Base-by-base conservation (phyloP, 371 early-diverging fungal genomes). In the Nematocida minor region DNA sequence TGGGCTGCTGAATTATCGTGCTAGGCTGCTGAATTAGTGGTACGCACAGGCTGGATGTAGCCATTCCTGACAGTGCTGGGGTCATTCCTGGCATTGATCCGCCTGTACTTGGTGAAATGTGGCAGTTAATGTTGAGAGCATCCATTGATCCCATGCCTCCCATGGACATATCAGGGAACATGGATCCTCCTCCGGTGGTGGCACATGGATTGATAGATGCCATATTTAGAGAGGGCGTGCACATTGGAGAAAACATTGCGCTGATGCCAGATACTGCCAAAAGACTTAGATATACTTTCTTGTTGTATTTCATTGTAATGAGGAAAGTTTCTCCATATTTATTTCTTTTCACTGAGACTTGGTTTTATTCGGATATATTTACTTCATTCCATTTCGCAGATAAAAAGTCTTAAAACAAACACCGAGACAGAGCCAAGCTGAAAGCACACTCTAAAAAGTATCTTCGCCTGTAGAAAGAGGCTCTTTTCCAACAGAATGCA, bases 151-250 rank as follows among this genome's bases (percentile, higher is more conserved):
- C 57, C 6, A 7, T 44, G 11, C 44, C 27, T 2, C 57, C 38
- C 7, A 57, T 57, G 7, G 57, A 57, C n/a, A 57, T n/a, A 38
- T 57, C 57, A 20, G 57, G 38, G 9, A 57, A 2, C 57, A 57
- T 57, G 14, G 36, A 31, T 57, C 36, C 31, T 14, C n/a, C n/a
- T 44, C 57, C 57, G 7, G 57, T 34, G 27, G 11, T 11, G 9
- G 51, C 51, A 51, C 57, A 57, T 57, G 57, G 57, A 22, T 57
- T 57, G 11, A 57, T 57, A 31, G 57, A 57, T 16, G 57, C 7
- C 31, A 38, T 57, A n/a, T n/a, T n/a, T n/a, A n/a, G n/a, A n/a
- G n/a, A n/a, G 29, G 57, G 57, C 38, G 36, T 57, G 31, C 57
- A 62, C 4, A 62, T 6, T 1, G 63, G 63, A 4, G 63, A 42